Base-by-base conservation (phyloP, 768 basidiomycete species). In the Cantharellus cinnabarinus region DNA sequence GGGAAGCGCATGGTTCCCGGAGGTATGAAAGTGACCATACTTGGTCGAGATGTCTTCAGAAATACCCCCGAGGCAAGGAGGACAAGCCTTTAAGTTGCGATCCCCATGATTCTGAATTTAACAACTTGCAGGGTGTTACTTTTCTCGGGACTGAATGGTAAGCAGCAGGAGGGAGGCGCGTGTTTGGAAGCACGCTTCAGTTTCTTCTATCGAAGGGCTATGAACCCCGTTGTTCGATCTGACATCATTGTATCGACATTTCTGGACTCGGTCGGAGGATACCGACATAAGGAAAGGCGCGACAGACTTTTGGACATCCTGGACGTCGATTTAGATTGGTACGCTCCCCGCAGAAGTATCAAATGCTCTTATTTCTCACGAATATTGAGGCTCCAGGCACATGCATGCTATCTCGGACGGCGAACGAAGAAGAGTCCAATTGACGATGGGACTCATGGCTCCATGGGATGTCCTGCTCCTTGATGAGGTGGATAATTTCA, bases 361-460 rank as follows among this genome's bases (percentile, higher is more conserved):
- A 14, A 5, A 59, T 15, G 14, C 14, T 2, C 60, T 15, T 35
- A 10, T 29, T 37, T 59, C 20, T n/a, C 20, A 38, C 2, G 2
- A 53, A 20, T 35, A 4, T 5, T 41, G 15, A 20, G 5, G 4
- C 3, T 15, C 7, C 14, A 67, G 89, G 91, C 88, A 80, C 62
- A 93, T 94, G 89, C 89, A 94, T 67, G 71, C 82, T 60, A 93
- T 99, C 61, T 94, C 90, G 2, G 95, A 99, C 68, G 95, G 95
- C 54, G 95, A 98, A 71, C 78, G 95, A 57, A 79, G 95, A 2
- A 71, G 84, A 2, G 89, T 98, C 3, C 95, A 99, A 70, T 81
- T 98, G 40, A 89, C 88, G 62, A 90, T 94, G 74, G 94, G 95
- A 2, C 76, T 99, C 40, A 98, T 99, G 94, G 76, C 76, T 3